These are phyloP conservation scores for Penicillium occitanis DNA, from an alignment of 2,329 filamentous ascomycete genomes.

Conservation along the genomic window DNA sequence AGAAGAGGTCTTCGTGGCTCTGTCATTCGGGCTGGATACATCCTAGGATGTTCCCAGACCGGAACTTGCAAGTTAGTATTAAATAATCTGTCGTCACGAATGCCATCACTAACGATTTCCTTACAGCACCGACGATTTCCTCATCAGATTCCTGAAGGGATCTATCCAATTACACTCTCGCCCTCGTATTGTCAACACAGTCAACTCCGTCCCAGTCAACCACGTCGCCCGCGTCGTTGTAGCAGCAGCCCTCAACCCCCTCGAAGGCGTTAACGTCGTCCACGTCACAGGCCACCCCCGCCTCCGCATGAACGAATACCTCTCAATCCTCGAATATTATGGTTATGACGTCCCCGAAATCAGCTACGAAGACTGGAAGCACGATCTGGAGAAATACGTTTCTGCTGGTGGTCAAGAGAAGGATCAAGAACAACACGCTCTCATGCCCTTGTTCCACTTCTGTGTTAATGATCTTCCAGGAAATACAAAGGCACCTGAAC, in stretches of 20 bases:
- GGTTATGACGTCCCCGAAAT: conserved; percentile 70
- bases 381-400: conserved; percentile 67
- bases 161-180: conserved; percentile 74
- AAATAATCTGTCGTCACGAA: neutral
- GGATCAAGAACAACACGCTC: conserved; percentile 65
- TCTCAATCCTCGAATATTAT: conserved; percentile 68
- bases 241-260: conserved; percentile 67
- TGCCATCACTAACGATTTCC: neutral
- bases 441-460: conserved; percentile 75
- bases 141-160: conserved; percentile 82
- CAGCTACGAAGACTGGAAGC: conserved; percentile 68
- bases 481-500: conserved; percentile 68
- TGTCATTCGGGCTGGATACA: conserved; percentile 81
- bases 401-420: conserved; percentile 51
- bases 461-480: conserved; percentile 68
- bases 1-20: conserved; percentile 71
- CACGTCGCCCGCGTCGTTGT: conserved; percentile 81
- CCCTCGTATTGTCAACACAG: conserved; percentile 77
- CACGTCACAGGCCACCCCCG: conserved; percentile 80
- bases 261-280: conserved; percentile 61
- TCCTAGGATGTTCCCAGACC: conserved; percentile 69
- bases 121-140: conserved; percentile 79
- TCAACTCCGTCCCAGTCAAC: conserved; percentile 85
- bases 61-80: conserved; percentile 48
- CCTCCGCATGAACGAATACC: conserved; percentile 73